phyloP scores from a whole-genome alignment of 192 early-diverging fungal species.

The Thamnidium elegans region DNA sequence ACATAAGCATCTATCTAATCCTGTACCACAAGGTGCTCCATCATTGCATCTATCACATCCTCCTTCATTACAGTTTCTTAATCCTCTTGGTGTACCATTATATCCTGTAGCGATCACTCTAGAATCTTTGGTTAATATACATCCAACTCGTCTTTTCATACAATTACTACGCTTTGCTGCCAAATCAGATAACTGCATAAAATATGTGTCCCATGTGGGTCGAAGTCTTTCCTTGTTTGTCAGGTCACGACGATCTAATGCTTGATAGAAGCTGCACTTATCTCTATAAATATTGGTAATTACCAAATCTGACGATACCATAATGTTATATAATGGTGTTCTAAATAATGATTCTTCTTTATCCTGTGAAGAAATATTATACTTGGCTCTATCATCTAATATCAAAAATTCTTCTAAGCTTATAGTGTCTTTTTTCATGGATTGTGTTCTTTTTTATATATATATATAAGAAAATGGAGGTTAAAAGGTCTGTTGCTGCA shows the following conservation, averaged over 20 bases:
- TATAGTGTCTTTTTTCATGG: not conserved
- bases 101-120: constrained; percentile 97
- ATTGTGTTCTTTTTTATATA: not conserved
- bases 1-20: constrained; percentile 87
- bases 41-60: constrained; percentile 93
- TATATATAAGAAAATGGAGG: not conserved
- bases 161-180: constrained; percentile 91
- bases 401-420: constrained; percentile 59
- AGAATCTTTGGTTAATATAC: constrained; percentile 83
- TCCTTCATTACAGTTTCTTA: constrained; percentile 92
- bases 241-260: constrained; percentile 57
- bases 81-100: constrained; percentile 92
- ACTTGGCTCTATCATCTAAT: constrained; percentile 52
- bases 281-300: constrained; percentile 59
- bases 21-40: constrained; percentile 72
- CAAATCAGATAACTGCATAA: constrained; percentile 91
- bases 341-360: not conserved
- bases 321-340: constrained; percentile 36
- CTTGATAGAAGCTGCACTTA: constrained; percentile 33
- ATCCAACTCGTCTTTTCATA: constrained; percentile 98
- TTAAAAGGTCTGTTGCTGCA: too few species aligned
- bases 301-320: constrained; percentile 56
- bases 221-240: constrained; percentile 72
- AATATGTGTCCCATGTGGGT: constrained; percentile 97
- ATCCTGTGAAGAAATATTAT: constrained; percentile 25